Conservation (phyloP, 192 early-diverging fungal genomes). For the Mortierella claussenii region DNA sequence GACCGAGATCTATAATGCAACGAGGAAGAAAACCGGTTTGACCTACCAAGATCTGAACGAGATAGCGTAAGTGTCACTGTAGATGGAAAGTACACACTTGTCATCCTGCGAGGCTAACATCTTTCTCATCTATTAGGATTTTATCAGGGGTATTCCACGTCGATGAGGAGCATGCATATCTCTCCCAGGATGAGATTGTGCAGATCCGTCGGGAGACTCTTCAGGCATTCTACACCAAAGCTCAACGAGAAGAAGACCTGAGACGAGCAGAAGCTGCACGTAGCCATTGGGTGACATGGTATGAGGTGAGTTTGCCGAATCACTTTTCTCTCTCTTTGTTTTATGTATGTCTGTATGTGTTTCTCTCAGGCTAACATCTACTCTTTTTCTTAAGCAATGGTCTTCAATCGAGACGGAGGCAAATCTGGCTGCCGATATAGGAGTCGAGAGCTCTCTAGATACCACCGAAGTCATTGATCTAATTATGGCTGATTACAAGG, state of each 20-base stretch:
- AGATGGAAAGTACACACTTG: background rate
- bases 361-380: too few relatives aligned
- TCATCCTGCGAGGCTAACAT: background rate
- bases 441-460: background rate
- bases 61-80: constrained; percentile 4
- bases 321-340: constrained; percentile 1
- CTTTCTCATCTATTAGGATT: constrained; percentile 5
- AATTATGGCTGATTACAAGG: constrained; percentile 12
- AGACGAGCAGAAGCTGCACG: constrained; percentile 10
- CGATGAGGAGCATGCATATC: constrained; percentile 10
- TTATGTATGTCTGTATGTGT: background rate
- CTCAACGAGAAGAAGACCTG: constrained; percentile 4
- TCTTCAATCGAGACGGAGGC: background rate
- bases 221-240: constrained; percentile 1
- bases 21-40: background rate
- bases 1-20: background rate
- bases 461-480: constrained; percentile 4
- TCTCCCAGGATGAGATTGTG: constrained; percentile 10
- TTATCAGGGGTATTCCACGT: constrained; percentile 7
- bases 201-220: constrained; percentile 13
- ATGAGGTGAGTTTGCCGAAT: constrained; percentile 8
- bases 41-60: background rate
- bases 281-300: constrained; percentile 2
- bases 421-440: background rate
- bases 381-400: too few relatives aligned